Percentiles rank a stretch among this genome's conserved stretches.
Evolutionary conservation across 2,329 filamentous ascomycete species (phyloP).

Genomic region (Zasmidium citrigriseum): DNA sequence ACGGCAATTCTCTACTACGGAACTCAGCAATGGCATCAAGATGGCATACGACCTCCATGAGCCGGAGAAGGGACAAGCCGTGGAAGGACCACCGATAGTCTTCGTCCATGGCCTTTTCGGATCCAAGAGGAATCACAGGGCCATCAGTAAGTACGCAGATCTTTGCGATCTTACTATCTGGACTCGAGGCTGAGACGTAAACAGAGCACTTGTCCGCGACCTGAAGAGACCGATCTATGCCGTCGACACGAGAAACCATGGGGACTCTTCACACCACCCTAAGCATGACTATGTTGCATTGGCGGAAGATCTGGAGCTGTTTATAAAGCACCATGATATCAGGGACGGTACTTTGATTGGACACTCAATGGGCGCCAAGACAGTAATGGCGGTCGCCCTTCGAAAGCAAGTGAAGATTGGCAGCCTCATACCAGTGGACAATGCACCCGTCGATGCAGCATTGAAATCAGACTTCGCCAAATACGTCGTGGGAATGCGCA

Average conservation of each 20-base stretch:
- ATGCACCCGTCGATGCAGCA: conserved; percentile 80
- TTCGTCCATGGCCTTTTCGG: conserved; percentile 93
- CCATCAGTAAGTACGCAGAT: conserved; percentile 80
- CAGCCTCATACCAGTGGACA: conserved; percentile 82
- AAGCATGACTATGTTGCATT: conserved; percentile 80
- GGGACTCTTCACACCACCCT: conserved; percentile 76
- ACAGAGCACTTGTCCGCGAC: conserved; percentile 78
- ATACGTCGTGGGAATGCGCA: conserved; percentile 83
- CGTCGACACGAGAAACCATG: conserved; percentile 89
- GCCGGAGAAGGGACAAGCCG: conserved; percentile 41
- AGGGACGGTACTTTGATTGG: conserved; percentile 76
- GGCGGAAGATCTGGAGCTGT: conserved; percentile 78
- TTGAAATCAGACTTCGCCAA: conserved; percentile 73
- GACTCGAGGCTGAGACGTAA: neutral
- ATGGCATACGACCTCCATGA: conserved; percentile 69
- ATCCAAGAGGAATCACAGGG: conserved; percentile 92
- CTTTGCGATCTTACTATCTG: neutral
- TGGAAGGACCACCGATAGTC: conserved; percentile 66
- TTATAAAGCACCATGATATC: conserved; percentile 73
- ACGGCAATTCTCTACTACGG: conserved; percentile 29
- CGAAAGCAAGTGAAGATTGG: conserved; percentile 66
- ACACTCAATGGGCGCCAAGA: conserved; percentile 96
- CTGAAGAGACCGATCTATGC: conserved; percentile 79
- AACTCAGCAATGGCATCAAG: conserved; percentile 37
- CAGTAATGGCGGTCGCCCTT: conserved; percentile 84